Evolutionary conservation across 176 grass and related monocot genomes (phyloP).

Genomic region (Panicum miliaceum): DNA sequence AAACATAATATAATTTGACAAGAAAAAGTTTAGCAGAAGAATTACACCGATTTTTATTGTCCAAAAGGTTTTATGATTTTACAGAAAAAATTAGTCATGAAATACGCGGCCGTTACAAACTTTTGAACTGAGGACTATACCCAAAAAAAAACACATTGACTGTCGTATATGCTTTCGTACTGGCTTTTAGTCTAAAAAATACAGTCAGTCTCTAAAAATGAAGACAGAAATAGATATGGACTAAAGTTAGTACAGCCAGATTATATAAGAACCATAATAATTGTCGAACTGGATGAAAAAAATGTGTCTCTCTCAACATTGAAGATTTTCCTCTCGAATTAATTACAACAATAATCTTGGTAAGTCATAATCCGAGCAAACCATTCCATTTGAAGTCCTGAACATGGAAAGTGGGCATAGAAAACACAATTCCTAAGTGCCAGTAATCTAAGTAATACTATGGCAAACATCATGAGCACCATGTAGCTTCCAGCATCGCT

Average conservation of each 20-base stretch:
- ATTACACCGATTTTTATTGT: no score
- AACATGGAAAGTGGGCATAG: background rate
- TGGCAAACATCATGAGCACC: slow-evolving; percentile 2
- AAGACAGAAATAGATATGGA: background rate
- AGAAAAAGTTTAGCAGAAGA: no score
- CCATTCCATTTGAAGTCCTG: background rate
- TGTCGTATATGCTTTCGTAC: no score
- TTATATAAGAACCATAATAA: background rate
- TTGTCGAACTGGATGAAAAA: background rate
- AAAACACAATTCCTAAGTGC: background rate
- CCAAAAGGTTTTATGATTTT: no score
- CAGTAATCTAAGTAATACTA: background rate
- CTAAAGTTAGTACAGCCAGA: background rate
- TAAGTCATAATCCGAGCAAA: background rate
- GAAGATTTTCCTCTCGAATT: background rate
- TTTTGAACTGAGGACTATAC: no score
- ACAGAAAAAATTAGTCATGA: no score
- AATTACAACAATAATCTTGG: background rate
- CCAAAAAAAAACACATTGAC: no score
- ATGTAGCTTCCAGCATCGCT: background rate
- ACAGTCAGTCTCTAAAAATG: background rate
- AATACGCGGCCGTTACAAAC: no score
- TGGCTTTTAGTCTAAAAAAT: no score
- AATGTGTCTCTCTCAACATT: background rate
- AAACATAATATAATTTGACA: no score